A percentile compares a stretch with the other conserved stretches of the same genome.
phyloP scores from a whole-genome alignment of 2,329 filamentous ascomycete genomes.

The Fusarium coicis region DNA sequence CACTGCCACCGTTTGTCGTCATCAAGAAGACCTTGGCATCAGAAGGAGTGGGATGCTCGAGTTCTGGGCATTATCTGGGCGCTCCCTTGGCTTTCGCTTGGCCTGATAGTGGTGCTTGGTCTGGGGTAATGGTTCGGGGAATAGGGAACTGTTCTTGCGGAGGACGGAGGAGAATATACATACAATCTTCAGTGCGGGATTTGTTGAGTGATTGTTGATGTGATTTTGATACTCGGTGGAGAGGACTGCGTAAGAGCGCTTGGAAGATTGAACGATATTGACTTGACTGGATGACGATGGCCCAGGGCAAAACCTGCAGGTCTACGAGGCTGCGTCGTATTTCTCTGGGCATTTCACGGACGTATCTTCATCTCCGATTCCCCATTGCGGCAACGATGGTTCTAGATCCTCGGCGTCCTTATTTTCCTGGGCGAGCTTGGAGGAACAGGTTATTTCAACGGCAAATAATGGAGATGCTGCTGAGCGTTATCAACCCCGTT shows the following conservation, averaged over 20 bases:
- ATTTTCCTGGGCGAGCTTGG: background rate
- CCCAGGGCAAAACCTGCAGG: background rate
- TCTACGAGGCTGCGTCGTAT: constrained; percentile 1
- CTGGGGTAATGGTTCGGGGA: constrained; percentile 13
- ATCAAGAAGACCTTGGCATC: constrained; percentile 42
- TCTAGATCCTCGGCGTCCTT: constrained; percentile 6
- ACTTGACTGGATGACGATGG: background rate
- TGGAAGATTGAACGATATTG: background rate
- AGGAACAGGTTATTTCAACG: background rate
- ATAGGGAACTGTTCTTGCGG: background rate
- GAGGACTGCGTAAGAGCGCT: background rate
- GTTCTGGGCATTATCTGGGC: constrained; percentile 19
- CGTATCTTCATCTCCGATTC: background rate
- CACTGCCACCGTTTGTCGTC: constrained; percentile 45
- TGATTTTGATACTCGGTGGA: background rate
- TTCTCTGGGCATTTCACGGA: constrained; percentile 14
- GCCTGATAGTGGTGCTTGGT: constrained; percentile 14
- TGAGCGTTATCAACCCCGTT: background rate
- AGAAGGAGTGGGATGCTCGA: constrained; percentile 13
- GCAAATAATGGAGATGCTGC: background rate
- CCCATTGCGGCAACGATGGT: constrained; percentile 2
- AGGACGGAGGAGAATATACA: background rate
- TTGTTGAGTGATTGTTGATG: background rate
- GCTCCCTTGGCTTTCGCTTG: constrained; percentile 17
- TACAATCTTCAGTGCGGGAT: background rate